A percentile compares a stretch with the other conserved stretches of the same genome.
Conservation (phyloP, 108 stramenopile genomes). For the Skeletonema grethae region DNA sequence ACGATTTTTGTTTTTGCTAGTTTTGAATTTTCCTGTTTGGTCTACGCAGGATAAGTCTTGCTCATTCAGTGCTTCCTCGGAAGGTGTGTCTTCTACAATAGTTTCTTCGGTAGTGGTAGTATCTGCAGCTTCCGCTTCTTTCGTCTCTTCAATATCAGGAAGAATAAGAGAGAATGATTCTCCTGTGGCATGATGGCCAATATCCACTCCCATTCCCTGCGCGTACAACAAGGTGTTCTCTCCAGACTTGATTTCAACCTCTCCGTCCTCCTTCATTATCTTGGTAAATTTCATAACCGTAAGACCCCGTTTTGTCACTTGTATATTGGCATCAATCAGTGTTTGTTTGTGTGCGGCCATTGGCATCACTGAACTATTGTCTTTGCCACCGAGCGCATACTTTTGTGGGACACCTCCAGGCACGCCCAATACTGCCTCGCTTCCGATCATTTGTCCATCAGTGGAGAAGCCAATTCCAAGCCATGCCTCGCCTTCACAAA, state of each 20-base stretch:
- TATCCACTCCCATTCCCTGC: conserved; percentile 31
- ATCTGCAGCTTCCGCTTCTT: background rate
- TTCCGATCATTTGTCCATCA: conserved; percentile 29
- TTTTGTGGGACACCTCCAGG: conserved; percentile 29
- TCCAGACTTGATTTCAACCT: background rate
- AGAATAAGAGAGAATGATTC: conserved; percentile 11
- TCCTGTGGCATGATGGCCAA: conserved; percentile 36
- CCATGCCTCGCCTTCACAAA: conserved; percentile 17
- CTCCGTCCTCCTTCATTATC: conserved; percentile 23
- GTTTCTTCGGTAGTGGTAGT: background rate
- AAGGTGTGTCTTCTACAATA: background rate
- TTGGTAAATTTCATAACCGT: conserved; percentile 53
- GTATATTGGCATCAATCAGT: conserved; percentile 44
- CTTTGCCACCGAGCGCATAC: conserved; percentile 37
- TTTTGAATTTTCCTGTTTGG: background rate
- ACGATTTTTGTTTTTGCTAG: background rate
- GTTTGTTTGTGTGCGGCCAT: conserved; percentile 45
- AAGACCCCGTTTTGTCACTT: conserved; percentile 19
- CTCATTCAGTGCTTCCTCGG: background rate
- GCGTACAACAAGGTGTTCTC: conserved; percentile 42
- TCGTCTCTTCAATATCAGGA: background rate
- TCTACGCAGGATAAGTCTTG: background rate
- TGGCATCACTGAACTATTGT: conserved; percentile 26
- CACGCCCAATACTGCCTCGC: conserved; percentile 26
- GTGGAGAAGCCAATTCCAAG: conserved; percentile 25